Base-by-base conservation (phyloP, 2,329 filamentous ascomycete genomes). In the Colletotrichum abscissum region DNA sequence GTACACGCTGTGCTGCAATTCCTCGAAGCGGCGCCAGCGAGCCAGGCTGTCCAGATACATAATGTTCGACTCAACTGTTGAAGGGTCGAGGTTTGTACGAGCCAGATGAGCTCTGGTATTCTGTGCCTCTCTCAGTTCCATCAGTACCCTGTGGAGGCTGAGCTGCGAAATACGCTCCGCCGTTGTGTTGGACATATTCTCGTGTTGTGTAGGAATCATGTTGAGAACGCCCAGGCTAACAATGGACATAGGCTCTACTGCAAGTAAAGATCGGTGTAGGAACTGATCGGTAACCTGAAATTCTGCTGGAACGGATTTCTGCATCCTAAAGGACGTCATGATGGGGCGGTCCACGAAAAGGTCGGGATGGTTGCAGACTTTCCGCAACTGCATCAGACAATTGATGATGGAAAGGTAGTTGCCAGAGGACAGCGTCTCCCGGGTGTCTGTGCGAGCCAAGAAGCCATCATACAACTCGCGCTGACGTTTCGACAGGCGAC, bases 361-460 rank as follows among this genome's bases (percentile, higher is more conserved):
- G 83, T 99, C 97, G 0, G 97, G 97, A 80, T 99, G 97, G 77
- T 99, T 99, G 88, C 97, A 99, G 64, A 99, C 97, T 81, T 98
- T 98, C 62, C 97, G 92, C 66, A 99, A 87, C 80, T 98, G 97
- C 95, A 99, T 98, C 64, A 99, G 86, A 82, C 97, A 98, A 81
- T 98, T 98, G 84, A 98, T 98, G 81, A 99, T 98, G 22, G 95
- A 98, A 75, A 99, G 91, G 81, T 98, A 98, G 79, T 98, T 99
- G 33, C 97, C 97, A 1, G 94, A 97, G 3, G 94, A 91, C 22
- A 99, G 86, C 0, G 95, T 98, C 73, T 95, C 93, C 75, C 95
- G 92, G 0, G 97, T 98, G 78, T 98, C 95, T 4, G 93, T 93
- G 69, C 95, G 92, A 42, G 94, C 95, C 85, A 99, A 91, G 82